Evolutionary conservation across 1,284 basidiomycete species (phyloP).

Genomic region (Neotropicomus parvogracilis): DNA sequence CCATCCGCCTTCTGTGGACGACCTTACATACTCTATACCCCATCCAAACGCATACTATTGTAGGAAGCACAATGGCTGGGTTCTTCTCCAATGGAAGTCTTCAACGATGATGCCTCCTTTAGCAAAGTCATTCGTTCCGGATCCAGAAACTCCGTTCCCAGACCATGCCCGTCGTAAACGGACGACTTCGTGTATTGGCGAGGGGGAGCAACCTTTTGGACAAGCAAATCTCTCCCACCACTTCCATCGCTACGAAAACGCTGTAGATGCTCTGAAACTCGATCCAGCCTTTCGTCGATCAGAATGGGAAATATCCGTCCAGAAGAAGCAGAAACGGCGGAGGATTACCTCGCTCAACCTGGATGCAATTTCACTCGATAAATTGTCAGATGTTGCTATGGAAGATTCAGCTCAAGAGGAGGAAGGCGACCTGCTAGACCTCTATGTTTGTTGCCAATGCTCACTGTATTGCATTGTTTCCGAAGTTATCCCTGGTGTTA

Average conservation of each 20-base stretch:
- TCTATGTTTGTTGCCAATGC: constrained; percentile 81
- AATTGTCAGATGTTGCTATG: constrained; percentile 35
- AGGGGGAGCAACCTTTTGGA: constrained; percentile 44
- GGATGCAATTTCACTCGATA: constrained; percentile 26
- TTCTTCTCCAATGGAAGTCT: constrained; percentile 64
- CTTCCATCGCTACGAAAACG: constrained; percentile 68
- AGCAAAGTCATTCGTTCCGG: constrained; percentile 47
- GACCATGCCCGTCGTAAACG: constrained; percentile 49
- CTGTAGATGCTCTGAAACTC: constrained; percentile 61
- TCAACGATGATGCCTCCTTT: constrained; percentile 59
- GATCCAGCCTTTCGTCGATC: constrained; percentile 58
- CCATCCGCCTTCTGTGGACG: constrained; percentile 40
- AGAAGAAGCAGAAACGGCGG: constrained; percentile 47
- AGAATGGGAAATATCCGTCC: constrained; percentile 51
- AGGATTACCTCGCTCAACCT: constrained; percentile 38
- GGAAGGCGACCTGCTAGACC: constrained; percentile 63
- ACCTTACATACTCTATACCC: constrained; percentile 64
- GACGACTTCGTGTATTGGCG: constrained; percentile 49
- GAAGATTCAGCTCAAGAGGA: constrained; percentile 33
- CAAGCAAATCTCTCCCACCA: constrained; percentile 69
- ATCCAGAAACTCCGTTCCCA: constrained; percentile 47
- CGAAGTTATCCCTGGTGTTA: constrained; percentile 64
- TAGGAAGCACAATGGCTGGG: constrained; percentile 74
- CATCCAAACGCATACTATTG: constrained; percentile 80
- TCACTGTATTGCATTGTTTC: constrained; percentile 67